Base-by-base conservation (phyloP, 1,139 yeast species). In the Hansenula sp. region DNA sequence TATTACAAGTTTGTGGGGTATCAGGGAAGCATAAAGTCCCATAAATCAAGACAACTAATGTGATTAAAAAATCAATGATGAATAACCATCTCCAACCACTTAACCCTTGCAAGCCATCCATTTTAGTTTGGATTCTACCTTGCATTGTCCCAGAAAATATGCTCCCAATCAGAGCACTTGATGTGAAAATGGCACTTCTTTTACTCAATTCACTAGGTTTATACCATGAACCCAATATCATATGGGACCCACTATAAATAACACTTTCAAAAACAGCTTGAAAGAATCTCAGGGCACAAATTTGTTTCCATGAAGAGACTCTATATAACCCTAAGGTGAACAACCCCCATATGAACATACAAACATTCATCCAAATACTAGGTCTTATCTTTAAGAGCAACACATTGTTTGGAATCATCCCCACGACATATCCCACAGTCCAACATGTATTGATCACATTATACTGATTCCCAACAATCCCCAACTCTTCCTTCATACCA, bases 1-100 rank as follows among this genome's bases (percentile, higher is more conserved):
- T 33, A 10, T 37, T 72, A 68, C 60, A 81, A 49, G 66, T 68
- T 3, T 76, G 21, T 31, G 51, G 50, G 16, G 43, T 41, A 38
- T 90, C 93, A 4, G 94, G 94, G 52, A 84, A 72, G 49, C 76
- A 60, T 53, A 77, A 77, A 54, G 80, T 72, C 0, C 93, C 79
- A 53, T 77, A 57, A 43, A 79, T 34, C 18, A 77, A 77, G 47
- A 79, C 73, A 41, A 74, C 75, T 40, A 81, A 53, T 1, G 89
- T 79, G 36, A 81, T 70, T 35, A 81, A 65, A 30, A 88, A 88
- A 61, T 84, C 90, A 45, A 85, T 72, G 44, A 85, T 76, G 57
- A 82, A 85, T 62, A 83, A 77, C 93, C 93, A 85, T 61, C 82
- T 33, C 35, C 35, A 33, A 3, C 35, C 35, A 33, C 57, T 54